Percentiles rank a stretch among this genome's conserved stretches.
Conservation (phyloP, 352 stramenopile species). For the Phytophthora pistaciae region DNA sequence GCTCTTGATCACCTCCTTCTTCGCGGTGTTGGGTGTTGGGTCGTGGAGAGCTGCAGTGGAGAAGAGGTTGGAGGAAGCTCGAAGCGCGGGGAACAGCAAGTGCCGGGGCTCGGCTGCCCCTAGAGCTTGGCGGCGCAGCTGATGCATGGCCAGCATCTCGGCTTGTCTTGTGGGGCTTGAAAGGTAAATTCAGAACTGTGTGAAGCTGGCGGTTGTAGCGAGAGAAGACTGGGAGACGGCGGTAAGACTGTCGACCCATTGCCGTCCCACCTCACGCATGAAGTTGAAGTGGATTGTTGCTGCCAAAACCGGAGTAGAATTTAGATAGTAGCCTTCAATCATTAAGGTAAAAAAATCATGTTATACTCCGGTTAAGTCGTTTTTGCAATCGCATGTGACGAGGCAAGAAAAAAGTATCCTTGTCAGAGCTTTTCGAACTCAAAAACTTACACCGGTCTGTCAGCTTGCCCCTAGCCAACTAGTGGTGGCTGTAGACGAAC, state of each 20-base stretch:
- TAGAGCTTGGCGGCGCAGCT: slow-evolving; percentile 9
- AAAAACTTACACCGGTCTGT: background rate
- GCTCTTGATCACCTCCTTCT: background rate
- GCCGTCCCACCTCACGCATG: background rate
- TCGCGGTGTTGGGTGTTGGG: background rate
- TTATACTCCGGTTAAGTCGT: background rate
- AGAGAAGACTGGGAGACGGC: background rate
- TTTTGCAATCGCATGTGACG: background rate
- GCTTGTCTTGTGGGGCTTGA: background rate
- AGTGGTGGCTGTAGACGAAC: slow-evolving; percentile 31
- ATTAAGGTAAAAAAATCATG: no score
- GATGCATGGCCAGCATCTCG: slow-evolving; percentile 1
- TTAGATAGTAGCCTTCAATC: no score
- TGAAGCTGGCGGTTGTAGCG: background rate
- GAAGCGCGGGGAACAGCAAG: slow-evolving; percentile 3
- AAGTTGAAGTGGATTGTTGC: background rate
- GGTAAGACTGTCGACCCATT: background rate
- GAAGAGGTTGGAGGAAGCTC: slow-evolving; percentile 16
- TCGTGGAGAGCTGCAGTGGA: slow-evolving; percentile 11
- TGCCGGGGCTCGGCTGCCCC: slow-evolving; percentile 9
- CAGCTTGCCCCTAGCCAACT: background rate
- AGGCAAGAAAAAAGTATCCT: background rate
- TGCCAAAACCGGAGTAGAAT: background rate
- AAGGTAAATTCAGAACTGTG: background rate
- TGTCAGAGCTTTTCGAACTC: background rate